Conservation (phyloP, 108 stramenopile genomes). For the Nitzschia palea region DNA sequence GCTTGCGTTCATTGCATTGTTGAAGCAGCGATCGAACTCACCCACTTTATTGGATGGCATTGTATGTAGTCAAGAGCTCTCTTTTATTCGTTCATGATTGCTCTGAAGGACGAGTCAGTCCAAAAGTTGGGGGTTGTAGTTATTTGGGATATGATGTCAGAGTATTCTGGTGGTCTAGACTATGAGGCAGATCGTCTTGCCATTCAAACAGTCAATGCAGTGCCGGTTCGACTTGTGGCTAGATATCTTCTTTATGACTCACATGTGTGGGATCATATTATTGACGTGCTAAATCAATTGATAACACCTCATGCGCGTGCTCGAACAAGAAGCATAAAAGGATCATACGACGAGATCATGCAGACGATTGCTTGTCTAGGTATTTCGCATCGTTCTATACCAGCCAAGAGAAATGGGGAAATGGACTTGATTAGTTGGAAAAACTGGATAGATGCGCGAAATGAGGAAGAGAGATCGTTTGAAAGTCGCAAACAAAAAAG, state of each 20-base stretch:
- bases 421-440: not conserved
- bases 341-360: not conserved
- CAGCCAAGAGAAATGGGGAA: not conserved
- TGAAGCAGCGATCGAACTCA: not conserved
- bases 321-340: slow-evolving; percentile 1
- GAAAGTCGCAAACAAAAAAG: too few species aligned
- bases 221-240: not conserved
- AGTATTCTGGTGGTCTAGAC: slow-evolving; percentile 1
- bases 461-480: not conserved
- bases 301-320: not conserved
- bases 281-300: slow-evolving; percentile 1
- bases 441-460: not conserved
- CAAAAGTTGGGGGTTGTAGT: slow-evolving; percentile 16
- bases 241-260: slow-evolving; percentile 3
- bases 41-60: too few species aligned
- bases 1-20: too few species aligned
- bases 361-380: not conserved
- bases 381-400: not conserved
- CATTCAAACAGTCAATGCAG: not conserved
- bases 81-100: slow-evolving; percentile 3
- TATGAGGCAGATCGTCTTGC: not conserved
- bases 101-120: not conserved
- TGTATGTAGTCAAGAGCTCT: not conserved
- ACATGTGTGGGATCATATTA: slow-evolving; percentile 7
- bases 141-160: slow-evolving; percentile 4